These are phyloP conservation scores for Trichophyton schoenleinii DNA, from an alignment of 2,329 filamentous ascomycete genomes.

Conservation along the genomic window DNA sequence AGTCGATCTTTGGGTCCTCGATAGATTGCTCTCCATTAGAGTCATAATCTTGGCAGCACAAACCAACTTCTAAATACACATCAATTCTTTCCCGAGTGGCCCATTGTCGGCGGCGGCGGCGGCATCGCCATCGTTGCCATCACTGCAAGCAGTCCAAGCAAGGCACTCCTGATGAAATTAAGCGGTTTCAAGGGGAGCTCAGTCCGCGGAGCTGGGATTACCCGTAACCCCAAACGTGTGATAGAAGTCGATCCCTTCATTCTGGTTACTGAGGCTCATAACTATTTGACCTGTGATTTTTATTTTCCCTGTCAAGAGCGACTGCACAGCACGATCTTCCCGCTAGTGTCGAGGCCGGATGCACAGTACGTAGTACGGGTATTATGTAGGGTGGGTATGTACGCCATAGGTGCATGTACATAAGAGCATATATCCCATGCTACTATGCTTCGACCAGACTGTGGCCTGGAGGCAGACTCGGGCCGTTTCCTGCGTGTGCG, in stretches of 20 bases:
- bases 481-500: background rate
- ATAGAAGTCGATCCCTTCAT: constrained; percentile 35
- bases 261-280: constrained; percentile 23
- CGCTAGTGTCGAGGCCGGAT: constrained; percentile 24
- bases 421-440: background rate
- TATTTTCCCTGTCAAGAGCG: constrained; percentile 34
- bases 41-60: background rate
- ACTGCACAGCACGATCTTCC: constrained; percentile 44
- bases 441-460: no score
- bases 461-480: background rate
- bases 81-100: constrained; percentile 8
- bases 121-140: background rate
- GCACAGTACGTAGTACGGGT: background rate
- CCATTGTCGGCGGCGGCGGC: background rate
- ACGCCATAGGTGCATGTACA: background rate
- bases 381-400: no score
- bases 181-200: constrained; percentile 18
- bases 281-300: constrained; percentile 32
- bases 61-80: constrained; percentile 8
- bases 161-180: constrained; percentile 22
- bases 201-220: constrained; percentile 32
- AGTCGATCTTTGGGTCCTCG: background rate
- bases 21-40: background rate
- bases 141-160: constrained; percentile 13
- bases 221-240: constrained; percentile 35